Conservation (phyloP, 768 basidiomycete species). For the Suillus cothurnatus region DNA sequence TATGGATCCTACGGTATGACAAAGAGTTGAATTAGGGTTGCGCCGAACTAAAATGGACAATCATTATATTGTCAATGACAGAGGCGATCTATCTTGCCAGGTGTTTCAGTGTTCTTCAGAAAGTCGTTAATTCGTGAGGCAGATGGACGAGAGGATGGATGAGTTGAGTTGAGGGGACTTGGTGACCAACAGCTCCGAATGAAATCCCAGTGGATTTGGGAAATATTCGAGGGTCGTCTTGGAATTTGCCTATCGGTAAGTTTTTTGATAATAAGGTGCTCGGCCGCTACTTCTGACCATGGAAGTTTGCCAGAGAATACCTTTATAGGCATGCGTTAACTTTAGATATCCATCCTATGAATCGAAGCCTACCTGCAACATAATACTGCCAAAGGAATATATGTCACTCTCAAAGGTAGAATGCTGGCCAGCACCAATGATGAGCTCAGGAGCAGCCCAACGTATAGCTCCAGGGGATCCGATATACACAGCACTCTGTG, state of each 20-base stretch:
- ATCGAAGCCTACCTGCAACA: constrained; percentile 20
- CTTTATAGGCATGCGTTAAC: background rate
- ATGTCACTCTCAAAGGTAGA: constrained; percentile 11
- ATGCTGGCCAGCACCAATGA: constrained; percentile 13
- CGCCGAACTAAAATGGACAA: background rate
- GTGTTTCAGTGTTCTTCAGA: background rate
- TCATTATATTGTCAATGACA: background rate
- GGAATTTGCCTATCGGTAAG: background rate
- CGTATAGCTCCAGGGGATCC: constrained; percentile 41
- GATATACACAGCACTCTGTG: background rate
- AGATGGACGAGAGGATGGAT: background rate
- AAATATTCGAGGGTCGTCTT: background rate
- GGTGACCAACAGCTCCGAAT: background rate
- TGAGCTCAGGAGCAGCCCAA: constrained; percentile 50
- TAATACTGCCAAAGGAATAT: constrained; percentile 32
- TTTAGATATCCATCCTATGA: background rate
- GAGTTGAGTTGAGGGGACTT: too few relatives aligned
- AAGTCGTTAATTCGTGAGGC: background rate
- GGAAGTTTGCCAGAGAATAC: background rate
- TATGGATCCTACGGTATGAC: background rate
- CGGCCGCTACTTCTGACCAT: background rate
- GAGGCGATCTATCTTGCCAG: background rate
- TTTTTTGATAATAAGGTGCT: background rate
- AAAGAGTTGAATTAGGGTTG: background rate
- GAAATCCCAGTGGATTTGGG: background rate